Base-by-base conservation (phyloP, 768 basidiomycete genomes). In the Crucibulum laeve region DNA sequence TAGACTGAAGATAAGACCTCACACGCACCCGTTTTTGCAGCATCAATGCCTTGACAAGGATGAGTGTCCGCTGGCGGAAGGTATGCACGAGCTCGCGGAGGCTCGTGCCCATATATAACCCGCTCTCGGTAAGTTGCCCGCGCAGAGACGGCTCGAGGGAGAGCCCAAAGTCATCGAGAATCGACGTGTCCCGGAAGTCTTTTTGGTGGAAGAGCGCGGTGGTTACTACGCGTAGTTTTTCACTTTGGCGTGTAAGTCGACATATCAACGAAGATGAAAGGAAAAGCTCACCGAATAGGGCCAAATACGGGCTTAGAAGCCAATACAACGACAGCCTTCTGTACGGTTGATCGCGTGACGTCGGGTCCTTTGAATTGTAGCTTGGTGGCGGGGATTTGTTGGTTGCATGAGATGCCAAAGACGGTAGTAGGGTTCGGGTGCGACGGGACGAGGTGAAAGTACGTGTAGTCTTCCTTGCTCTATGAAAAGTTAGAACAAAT, bases 321-420 rank as follows among this genome's bases (percentile, higher is more conserved):
- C 25, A 99, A 71, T 2, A 99, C 89, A 0, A 98, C 91, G 3
- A 99, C 90, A 0, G 96, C 94, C 60, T 98, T 99, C 63, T 99
- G 96, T 0, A 99, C 96, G 6, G 86, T 98, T 4, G 88, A 91
- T 13, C 96, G 82, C 4, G 96, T 98, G 14, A 98, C 90, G 50
- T 96, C 94, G 2, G 78, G 70, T 28, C 80, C 76, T 57, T 84
- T 87, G 37, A 87, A 84, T 3, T 91, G 69, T 22, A 99, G 73
- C 18, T 82, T 73, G 0, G 84, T 75, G 1, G 93, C 72, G 7
- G 89, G 70, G 25, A 99, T 91, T 69, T 99, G 96, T 38, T 94
- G 91, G 54, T 98, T 97, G 60, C 94, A 95, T 54, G 94, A 97
- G 58, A 99, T 98, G 25, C 95, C 96, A 57, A 98, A 99, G 28